Evolutionary conservation across 148 eudicot species (phyloP).

Genomic region (Cornus florida): DNA sequence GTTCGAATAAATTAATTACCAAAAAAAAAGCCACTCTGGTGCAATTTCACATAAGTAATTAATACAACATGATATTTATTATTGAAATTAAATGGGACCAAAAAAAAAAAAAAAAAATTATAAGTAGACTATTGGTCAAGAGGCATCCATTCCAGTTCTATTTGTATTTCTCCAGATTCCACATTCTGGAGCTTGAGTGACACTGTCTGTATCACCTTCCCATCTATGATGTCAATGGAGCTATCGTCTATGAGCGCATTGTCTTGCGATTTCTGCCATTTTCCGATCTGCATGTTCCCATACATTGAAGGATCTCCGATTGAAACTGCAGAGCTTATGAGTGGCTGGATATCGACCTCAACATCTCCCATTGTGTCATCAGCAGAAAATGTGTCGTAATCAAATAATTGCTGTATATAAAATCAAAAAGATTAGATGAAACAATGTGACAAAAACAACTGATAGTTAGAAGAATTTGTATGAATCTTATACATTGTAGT

Average conservation of each 20-base stretch:
- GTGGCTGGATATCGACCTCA: slow-evolving; percentile 83
- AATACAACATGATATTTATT: slow-evolving; percentile 4
- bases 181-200: slow-evolving; percentile 91
- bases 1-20: too few relatives aligned
- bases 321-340: slow-evolving; percentile 88
- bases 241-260: slow-evolving; percentile 83
- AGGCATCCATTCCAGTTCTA: slow-evolving; percentile 90
- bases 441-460: too few relatives aligned
- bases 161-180: slow-evolving; percentile 74
- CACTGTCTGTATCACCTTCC: slow-evolving; percentile 68
- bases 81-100: not conserved
- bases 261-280: slow-evolving; percentile 86
- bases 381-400: slow-evolving; percentile 88
- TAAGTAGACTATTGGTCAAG: slow-evolving; percentile 51
- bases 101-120: not conserved
- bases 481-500: too few relatives aligned
- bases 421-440: too few relatives aligned
- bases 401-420: slow-evolving; percentile 73
- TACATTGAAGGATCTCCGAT: slow-evolving; percentile 79
- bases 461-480: too few relatives aligned
- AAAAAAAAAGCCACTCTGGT: too few relatives aligned
- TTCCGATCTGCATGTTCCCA: slow-evolving; percentile 86
- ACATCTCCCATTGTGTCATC: slow-evolving; percentile 98
- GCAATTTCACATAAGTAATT: not conserved
- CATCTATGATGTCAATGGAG: slow-evolving; percentile 69